Base-by-base conservation (phyloP, 345 rosid species). In the Salix brachista region DNA sequence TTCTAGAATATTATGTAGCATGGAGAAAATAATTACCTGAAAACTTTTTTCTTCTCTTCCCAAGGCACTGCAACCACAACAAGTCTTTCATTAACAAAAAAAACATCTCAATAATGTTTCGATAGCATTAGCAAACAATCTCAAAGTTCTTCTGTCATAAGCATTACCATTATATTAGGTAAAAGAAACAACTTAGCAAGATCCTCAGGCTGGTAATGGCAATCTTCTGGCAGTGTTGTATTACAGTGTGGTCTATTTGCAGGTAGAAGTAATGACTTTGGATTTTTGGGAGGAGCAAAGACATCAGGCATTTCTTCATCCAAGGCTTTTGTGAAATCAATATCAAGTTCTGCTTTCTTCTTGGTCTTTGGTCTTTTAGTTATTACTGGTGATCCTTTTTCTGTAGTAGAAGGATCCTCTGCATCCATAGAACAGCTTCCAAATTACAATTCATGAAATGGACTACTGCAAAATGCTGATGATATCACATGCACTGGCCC, bases 151-250 rank as follows among this genome's bases (percentile, higher is more conserved):
- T 71, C 37, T 44, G 36, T 67, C 66, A 25, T 68, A 78, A 74
- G 52, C 58, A 76, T 80, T 93, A 95, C 99, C 98, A 86, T 86
- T 54, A 84, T 80, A 76, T 91, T 85, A 11, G 99, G 99, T 37
- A 91, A 86, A 79, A 93, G 91, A 84, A 96, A 96, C 67, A 96
- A 84, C 81, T 93, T 96, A 73, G 92, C 89, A 70, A 96, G 92
- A 83, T 87, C 80, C 86, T 93, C 98, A 44, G 98, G 99, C 82
- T 91, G 98, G 82, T 91, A 96, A 83, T 96, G 99, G 78, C 97
- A 92, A 89, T 96, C 98, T 87, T 93, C 98, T n/a, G 99, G 99
- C 68, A 96, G 88, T 76, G 77, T 90, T 64, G 90, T 88, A 67
- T 80, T 89, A 79, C 88, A 82, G 64, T 89, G 87, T 72, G 82